phyloP scores from a whole-genome alignment of 768 basidiomycete species.

The Lepiota brunneoincarnata region DNA sequence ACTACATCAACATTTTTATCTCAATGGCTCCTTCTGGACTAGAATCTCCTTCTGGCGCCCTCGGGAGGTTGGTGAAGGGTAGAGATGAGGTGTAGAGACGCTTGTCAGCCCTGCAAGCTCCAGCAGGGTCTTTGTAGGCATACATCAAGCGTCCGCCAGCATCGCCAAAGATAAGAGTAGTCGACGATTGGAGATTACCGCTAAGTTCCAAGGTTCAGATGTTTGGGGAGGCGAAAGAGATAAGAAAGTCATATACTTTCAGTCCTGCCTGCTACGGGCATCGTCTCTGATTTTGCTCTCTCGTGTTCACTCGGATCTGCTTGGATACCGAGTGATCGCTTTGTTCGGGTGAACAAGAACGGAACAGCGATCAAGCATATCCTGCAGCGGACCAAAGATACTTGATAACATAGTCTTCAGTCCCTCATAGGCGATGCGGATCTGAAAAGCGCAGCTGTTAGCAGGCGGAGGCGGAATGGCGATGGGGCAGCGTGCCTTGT shows the following conservation, averaged over 20 bases:
- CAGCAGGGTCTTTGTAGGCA: slow-evolving; percentile 91
- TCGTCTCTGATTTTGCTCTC: slow-evolving; percentile 25
- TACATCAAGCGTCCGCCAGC: slow-evolving; percentile 96
- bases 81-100: slow-evolving; percentile 85
- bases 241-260: slow-evolving; percentile 34
- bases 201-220: slow-evolving; percentile 17
- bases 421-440: slow-evolving; percentile 91
- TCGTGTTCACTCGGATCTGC: neutral
- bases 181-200: slow-evolving; percentile 91
- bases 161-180: slow-evolving; percentile 90
- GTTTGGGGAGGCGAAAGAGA: neutral
- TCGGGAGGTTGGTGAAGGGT: slow-evolving; percentile 74
- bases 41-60: slow-evolving; percentile 36
- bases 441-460: slow-evolving; percentile 36
- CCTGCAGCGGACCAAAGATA: slow-evolving; percentile 94
- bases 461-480: neutral
- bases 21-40: slow-evolving; percentile 43
- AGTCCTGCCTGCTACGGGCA: slow-evolving; percentile 44
- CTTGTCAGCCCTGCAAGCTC: slow-evolving; percentile 92
- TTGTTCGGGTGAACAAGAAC: slow-evolving; percentile 65
- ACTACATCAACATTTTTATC: slow-evolving; percentile 65
- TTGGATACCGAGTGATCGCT: slow-evolving; percentile 33
- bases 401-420: slow-evolving; percentile 95
- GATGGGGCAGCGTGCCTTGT: slow-evolving; percentile 52
- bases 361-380: slow-evolving; percentile 91